phyloP scores from a whole-genome alignment of 257 asterid species.

The Osmanthus fragrans region DNA sequence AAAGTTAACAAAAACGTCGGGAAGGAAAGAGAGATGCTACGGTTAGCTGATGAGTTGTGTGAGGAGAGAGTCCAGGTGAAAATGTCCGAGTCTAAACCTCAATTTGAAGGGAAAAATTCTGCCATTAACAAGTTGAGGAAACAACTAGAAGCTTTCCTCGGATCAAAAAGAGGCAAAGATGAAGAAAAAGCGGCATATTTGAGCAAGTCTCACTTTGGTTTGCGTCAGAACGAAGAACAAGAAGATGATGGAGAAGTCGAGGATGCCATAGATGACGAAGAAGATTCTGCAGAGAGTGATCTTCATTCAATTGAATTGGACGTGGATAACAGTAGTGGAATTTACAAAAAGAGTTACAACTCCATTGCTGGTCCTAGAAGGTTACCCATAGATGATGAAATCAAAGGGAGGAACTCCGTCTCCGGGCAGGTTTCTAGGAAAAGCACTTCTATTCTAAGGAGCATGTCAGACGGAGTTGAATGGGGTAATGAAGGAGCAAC shows the following conservation, averaged over 20 bases:
- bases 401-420: slow-evolving; percentile 44
- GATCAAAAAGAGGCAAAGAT: slow-evolving; percentile 46
- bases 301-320: slow-evolving; percentile 65
- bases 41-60: slow-evolving; percentile 52
- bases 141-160: slow-evolving; percentile 73
- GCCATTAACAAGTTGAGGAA: slow-evolving; percentile 71
- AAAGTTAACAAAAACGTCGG: slow-evolving; percentile 55
- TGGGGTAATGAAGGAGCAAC: slow-evolving; percentile 40
- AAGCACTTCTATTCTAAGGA: slow-evolving; percentile 56
- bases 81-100: slow-evolving; percentile 56
- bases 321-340: slow-evolving; percentile 38
- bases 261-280: slow-evolving; percentile 43
- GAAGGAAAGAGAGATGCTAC: slow-evolving; percentile 65
- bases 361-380: slow-evolving; percentile 35
- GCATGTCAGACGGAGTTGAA: slow-evolving; percentile 65
- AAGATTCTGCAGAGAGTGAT: slow-evolving; percentile 66
- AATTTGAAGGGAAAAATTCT: slow-evolving; percentile 60
- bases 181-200: slow-evolving; percentile 35
- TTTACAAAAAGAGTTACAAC: slow-evolving; percentile 43
- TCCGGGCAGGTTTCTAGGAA: slow-evolving; percentile 47
- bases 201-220: slow-evolving; percentile 31
- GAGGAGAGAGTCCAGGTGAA: slow-evolving; percentile 64
- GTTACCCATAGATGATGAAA: slow-evolving; percentile 35
- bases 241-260: slow-evolving; percentile 53
- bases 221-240: slow-evolving; percentile 33